These are phyloP conservation scores for Phaeotremella skinneri DNA, from an alignment of 768 basidiomycete genomes.

Conservation along the genomic window DNA sequence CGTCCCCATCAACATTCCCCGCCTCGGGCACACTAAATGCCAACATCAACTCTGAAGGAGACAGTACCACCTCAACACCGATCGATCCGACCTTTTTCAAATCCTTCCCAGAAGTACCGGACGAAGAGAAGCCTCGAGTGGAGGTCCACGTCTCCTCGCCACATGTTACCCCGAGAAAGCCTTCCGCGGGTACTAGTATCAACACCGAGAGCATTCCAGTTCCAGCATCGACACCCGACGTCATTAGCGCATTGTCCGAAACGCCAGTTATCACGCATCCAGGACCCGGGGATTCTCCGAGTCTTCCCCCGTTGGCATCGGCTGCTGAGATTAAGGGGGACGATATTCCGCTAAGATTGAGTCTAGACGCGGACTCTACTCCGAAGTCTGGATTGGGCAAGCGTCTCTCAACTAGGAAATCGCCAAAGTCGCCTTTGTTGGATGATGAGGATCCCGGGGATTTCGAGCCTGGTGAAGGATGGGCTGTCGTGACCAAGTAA, in stretches of 20 bases:
- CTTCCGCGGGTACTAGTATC: not conserved
- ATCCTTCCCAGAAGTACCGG: constrained; percentile 43
- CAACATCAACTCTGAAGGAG: not conserved
- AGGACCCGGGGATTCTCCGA: not conserved
- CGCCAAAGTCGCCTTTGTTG: constrained; percentile 39
- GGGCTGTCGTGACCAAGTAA: constrained; percentile 47
- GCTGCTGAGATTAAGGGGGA: not conserved
- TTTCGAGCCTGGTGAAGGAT: constrained; percentile 43
- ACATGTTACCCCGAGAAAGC: constrained; percentile 18
- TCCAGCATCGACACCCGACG: not conserved
- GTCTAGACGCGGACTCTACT: not conserved
- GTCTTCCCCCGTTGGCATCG: not conserved
- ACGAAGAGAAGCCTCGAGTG: constrained; percentile 40
- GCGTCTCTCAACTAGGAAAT: constrained; percentile 22
- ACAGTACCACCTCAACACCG: constrained; percentile 23
- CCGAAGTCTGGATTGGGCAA: not conserved
- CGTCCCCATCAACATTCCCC: not conserved
- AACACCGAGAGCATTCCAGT: not conserved
- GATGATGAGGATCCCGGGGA: constrained; percentile 47
- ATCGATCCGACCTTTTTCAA: constrained; percentile 33
- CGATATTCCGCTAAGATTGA: not conserved
- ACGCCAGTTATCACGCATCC: constrained; percentile 1
- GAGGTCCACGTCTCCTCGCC: constrained; percentile 40
- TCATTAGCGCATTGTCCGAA: not conserved
- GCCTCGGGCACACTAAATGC: not conserved